Conservation (phyloP, 148 eudicot genomes). For the Cornus controversa region DNA sequence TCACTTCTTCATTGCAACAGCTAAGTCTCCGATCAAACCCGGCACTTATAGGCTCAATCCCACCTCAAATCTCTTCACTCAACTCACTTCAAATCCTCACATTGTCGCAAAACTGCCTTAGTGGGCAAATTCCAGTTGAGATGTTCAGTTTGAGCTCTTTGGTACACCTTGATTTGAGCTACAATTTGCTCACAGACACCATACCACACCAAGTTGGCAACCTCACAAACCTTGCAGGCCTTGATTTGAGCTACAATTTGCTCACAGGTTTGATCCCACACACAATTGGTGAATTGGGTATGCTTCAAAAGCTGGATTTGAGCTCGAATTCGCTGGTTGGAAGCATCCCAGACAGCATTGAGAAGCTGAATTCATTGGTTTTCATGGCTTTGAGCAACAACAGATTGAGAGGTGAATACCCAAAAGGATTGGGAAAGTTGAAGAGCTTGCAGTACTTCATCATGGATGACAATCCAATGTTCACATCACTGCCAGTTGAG, state of each 20-base stretch:
- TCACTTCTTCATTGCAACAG: conserved; percentile 50
- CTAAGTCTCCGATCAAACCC: conserved; percentile 74
- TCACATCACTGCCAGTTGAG: conserved; percentile 41
- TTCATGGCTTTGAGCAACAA: conserved; percentile 72
- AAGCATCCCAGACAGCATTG: conserved; percentile 44
- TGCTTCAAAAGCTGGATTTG: conserved; percentile 72
- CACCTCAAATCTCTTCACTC: conserved; percentile 51
- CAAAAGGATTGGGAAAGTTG: conserved; percentile 40
- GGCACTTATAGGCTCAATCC: conserved; percentile 54
- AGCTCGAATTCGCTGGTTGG: conserved; percentile 68
- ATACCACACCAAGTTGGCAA: conserved; percentile 48
- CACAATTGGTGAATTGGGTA: conserved; percentile 53
- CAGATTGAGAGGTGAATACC: conserved; percentile 41
- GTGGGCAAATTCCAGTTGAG: conserved; percentile 47
- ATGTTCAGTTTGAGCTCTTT: conserved; percentile 41
- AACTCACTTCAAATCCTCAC: conserved; percentile 68
- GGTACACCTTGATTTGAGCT: conserved; percentile 73
- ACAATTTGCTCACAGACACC: conserved; percentile 49
- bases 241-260: conserved; percentile 75
- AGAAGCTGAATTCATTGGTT: conserved; percentile 36
- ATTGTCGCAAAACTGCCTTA: conserved; percentile 64
- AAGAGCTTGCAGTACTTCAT: conserved; percentile 57
- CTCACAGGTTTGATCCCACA: conserved; percentile 53
- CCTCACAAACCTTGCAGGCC: conserved; percentile 55
- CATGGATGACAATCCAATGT: conserved; percentile 77